A percentile compares a stretch with the other conserved stretches of the same genome.
phyloP scores from a whole-genome alignment of 495 filamentous ascomycete genomes.

The Sphaerosporella brunnea region DNA sequence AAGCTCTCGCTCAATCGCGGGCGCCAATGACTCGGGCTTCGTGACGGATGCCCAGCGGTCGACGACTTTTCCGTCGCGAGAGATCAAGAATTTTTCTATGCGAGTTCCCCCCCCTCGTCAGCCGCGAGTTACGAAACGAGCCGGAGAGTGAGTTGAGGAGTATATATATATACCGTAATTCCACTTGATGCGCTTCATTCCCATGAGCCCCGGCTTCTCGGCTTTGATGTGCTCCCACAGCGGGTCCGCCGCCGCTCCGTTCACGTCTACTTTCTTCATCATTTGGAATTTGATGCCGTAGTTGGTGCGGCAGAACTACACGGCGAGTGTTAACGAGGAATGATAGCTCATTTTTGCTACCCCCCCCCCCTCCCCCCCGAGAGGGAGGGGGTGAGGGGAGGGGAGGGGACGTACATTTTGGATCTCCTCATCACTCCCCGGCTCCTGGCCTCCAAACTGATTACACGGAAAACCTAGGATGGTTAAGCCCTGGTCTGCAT shows the following conservation, averaged over 20 bases:
- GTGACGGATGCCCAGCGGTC: conserved; percentile 65
- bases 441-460: conserved; percentile 86
- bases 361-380: no score
- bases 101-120: conserved; percentile 37
- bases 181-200: conserved; percentile 40
- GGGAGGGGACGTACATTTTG: conserved; percentile 30
- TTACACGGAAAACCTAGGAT: conserved; percentile 97
- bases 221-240: conserved; percentile 80
- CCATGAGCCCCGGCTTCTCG: conserved; percentile 63
- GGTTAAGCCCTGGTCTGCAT: conserved; percentile 55
- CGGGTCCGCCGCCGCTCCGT: conserved; percentile 64
- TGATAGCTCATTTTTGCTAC: no score
- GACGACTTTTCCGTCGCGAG: conserved; percentile 68
- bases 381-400: not conserved
- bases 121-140: no score
- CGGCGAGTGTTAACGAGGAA: not conserved
- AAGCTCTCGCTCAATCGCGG: conserved; percentile 55
- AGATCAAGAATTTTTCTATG: conserved; percentile 92
- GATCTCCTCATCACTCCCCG: conserved; percentile 75
- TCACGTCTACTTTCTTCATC: conserved; percentile 81
- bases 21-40: conserved; percentile 67
- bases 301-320: conserved; percentile 39
- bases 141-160: no score
- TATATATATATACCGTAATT: no score
- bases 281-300: conserved; percentile 92